Evolutionary conservation across 139 green algal species (phyloP), one percentile per base, ranked within the genome.

Genomic region (Tetratostichococcus sp.): DNA sequence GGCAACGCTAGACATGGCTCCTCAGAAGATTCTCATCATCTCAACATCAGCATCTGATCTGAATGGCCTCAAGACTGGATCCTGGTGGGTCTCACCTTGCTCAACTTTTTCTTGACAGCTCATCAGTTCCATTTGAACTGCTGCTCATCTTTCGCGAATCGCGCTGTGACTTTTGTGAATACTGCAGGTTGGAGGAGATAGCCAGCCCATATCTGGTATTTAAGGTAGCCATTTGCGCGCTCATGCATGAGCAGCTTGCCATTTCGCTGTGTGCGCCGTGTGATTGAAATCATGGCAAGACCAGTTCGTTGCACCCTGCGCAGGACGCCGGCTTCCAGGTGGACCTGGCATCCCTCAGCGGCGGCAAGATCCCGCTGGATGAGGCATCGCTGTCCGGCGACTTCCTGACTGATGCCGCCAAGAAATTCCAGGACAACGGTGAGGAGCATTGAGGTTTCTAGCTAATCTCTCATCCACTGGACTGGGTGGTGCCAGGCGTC

Each of bases 341-440:
- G 1, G 75, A 65, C 4, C 69, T 86, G n/a, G 70, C 50, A 14
- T 79, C 70, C n/a, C 73, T 81, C 32, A 81, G 74, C 42, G 81
- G 81, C 1, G 80, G 81, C 11, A 76, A 86, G 69, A 35, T 86
- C 6, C 81, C 81, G 19, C 74, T 86, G 33, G 81, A 86, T n/a
- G 50, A 62, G 50, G 72, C 72, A 11, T 72, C 65, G 35, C 78
- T 83, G 23, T 62, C 50, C 19, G 50, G 50, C 50, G 50, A 62
- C 50, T 81, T 65, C 69, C 33, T 76, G 1, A 84, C 75, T 4
- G 77, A 80, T 57, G 75, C 80, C 58, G 79, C 76, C 28, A 76
- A 85, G 65, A 73, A 80, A n/a, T 82, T 85, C 66, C 32, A 80
- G 3, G 30, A 73, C 16, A 70, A 82, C 31, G 80, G 76, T 82